These are phyloP conservation scores for Phytopythium aichiense DNA, from an alignment of 352 stramenopile genomes.

Conservation along the genomic window DNA sequence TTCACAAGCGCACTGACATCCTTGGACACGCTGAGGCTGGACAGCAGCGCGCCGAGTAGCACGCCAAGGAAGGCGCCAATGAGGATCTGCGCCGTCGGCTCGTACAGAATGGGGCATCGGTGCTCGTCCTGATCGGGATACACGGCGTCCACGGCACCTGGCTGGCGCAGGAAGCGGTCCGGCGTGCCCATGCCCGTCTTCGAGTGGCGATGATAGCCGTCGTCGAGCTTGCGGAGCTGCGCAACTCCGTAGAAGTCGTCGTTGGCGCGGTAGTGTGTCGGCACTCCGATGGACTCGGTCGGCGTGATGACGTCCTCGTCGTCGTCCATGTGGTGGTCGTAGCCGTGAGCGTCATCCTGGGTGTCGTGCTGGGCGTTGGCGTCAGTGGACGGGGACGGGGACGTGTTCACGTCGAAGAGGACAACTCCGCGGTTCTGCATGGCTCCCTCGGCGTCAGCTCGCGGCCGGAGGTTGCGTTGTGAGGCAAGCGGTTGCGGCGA, in stretches of 20 bases:
- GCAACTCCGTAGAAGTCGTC: background rate
- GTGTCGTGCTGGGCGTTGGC: no score
- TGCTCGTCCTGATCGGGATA: constrained; percentile 16
- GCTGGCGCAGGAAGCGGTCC: background rate
- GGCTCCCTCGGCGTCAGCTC: background rate
- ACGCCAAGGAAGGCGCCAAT: constrained; percentile 23
- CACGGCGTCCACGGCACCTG: background rate
- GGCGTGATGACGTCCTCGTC: background rate
- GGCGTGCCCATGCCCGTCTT: constrained; percentile 3
- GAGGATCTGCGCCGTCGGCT: constrained; percentile 26
- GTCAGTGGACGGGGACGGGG: no score
- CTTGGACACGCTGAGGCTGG: constrained; percentile 12
- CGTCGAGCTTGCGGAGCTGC: background rate
- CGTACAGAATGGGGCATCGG: constrained; percentile 15
- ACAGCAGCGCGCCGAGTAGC: constrained; percentile 18
- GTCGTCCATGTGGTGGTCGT: constrained; percentile 1
- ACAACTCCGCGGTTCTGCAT: background rate
- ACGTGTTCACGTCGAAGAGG: background rate
- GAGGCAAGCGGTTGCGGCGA: background rate
- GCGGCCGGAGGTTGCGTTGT: no score
- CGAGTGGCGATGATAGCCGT: background rate
- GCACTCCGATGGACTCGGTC: constrained; percentile 3
- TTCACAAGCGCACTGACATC: constrained; percentile 20
- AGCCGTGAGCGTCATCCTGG: no score
- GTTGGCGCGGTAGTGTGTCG: background rate